These are phyloP conservation scores for Candida incommunis DNA, from an alignment of 805 yeast genomes.

Conservation along the genomic window DNA sequence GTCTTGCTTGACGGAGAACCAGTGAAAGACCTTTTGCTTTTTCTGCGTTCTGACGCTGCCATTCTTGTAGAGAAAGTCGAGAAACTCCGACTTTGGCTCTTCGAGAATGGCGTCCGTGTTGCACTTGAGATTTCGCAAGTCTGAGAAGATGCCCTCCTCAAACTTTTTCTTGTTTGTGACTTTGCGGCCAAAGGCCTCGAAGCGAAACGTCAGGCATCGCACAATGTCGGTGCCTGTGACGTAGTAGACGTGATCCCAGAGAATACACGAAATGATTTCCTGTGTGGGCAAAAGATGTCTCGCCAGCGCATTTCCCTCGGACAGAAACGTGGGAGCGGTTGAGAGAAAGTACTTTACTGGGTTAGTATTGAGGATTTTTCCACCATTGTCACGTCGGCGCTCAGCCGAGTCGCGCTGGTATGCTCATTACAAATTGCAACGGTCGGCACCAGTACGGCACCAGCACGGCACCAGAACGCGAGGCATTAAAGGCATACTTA, in stretches of 20 bases:
- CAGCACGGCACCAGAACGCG: background rate
- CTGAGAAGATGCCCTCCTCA: constrained; percentile 93
- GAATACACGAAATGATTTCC: constrained; percentile 89
- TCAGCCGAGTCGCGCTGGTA: background rate
- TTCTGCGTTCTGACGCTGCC: constrained; percentile 86
- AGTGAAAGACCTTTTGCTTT: constrained; percentile 91
- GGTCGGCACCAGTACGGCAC: background rate
- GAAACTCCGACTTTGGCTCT: constrained; percentile 70
- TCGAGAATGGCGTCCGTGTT: constrained; percentile 82
- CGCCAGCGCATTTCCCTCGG: background rate
- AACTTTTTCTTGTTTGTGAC: constrained; percentile 81
- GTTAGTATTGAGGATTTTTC: too few species aligned
- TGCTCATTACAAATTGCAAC: background rate
- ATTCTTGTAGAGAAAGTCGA: constrained; percentile 72
- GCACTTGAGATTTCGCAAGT: constrained; percentile 64
- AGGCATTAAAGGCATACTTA: background rate
- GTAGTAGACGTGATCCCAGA: constrained; percentile 80
- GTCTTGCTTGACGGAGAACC: constrained; percentile 95
- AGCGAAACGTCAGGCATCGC: constrained; percentile 75
- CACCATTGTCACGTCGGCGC: too few species aligned
- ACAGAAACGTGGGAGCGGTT: constrained; percentile 94
- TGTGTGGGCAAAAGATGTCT: constrained; percentile 60
- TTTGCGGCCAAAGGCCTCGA: constrained; percentile 79
- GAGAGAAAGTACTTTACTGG: constrained; percentile 64
- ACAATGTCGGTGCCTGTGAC: constrained; percentile 95